Conservation (phyloP, 805 yeast species). For the Metschnikowia henanensis region DNA sequence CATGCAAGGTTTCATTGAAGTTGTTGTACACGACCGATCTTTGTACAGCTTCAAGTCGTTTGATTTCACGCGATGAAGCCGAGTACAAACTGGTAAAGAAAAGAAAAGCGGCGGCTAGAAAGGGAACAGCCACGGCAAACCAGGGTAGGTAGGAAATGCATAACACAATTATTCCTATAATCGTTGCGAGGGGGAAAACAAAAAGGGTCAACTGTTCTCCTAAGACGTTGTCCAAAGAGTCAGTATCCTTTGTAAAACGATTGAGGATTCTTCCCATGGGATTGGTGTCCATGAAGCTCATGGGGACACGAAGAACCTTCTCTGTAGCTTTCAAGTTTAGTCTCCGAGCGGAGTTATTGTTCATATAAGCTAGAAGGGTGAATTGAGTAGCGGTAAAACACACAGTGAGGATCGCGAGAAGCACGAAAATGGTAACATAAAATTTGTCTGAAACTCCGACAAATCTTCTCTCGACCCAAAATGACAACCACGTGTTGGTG, state of each 20-base stretch:
- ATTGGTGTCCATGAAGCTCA: conserved; percentile 43
- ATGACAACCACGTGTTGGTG: conserved; percentile 47
- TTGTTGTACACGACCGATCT: conserved; percentile 50
- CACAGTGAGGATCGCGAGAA: conserved; percentile 38
- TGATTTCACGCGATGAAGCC: conserved; percentile 49
- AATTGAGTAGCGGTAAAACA: conserved; percentile 40
- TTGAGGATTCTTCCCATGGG: conserved; percentile 46
- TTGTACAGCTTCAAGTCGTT: conserved; percentile 48
- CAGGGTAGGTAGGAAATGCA: conserved; percentile 53
- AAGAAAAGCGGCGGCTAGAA: conserved; percentile 40
- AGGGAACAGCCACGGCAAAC: conserved; percentile 57
- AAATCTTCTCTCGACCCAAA: conserved; percentile 40
- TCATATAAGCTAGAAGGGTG: conserved; percentile 43
- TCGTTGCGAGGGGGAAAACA: conserved; percentile 40
- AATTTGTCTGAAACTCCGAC: conserved; percentile 25
- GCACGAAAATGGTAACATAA: conserved; percentile 37
- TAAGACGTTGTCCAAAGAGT: conserved; percentile 45
- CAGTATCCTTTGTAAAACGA: conserved; percentile 46
- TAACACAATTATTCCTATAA: conserved; percentile 36
- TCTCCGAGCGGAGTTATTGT: conserved; percentile 35
- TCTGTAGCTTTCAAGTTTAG: conserved; percentile 40
- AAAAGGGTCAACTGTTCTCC: conserved; percentile 44
- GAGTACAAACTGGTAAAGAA: conserved; percentile 45
- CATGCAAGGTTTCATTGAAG: conserved; percentile 49
- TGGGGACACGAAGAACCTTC: conserved; percentile 41